Base-by-base conservation (phyloP, 495 filamentous ascomycete genomes). In the Lasiosphaeria hispida region DNA sequence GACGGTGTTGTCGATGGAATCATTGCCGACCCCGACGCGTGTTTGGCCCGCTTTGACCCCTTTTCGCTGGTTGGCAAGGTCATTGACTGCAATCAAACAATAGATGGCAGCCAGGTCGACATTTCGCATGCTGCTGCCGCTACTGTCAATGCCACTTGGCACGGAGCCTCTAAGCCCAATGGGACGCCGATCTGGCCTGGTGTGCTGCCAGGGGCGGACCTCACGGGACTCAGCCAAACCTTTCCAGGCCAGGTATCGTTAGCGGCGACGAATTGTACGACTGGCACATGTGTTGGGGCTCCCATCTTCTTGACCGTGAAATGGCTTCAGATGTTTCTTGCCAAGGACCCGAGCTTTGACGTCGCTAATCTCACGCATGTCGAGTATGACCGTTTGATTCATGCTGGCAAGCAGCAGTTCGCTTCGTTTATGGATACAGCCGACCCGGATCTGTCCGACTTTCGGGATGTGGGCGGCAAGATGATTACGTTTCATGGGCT, bases 401-500 rank as follows among this genome's bases (percentile, higher is more conserved):
- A 57, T 15, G 43, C 45, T 17, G 66, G 72, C 1, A 40, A 34
- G 7, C 39, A 69, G 13, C 56, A 73, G 37, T 78, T 62, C 33
- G 54, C 45, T 23, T 70, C 66, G 5, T 58, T 78, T 2, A 63
- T 79, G 2, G 67, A 62, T 6, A 72, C 68, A 1, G 45, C 62
- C 30, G 68, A 78, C 44, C 69, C 77, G 3, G 68, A 83, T 63
- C 69, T 83, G 18, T 63, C 64, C 0, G 61, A 50, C 7, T 77
- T 83, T 40, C 59, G 59, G 5, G 47, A 62, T 9, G 49, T 61
- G 1, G 77, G 78, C 0, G 74, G 73, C 7, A 80, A 79, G 59
- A 62, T 82, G 51, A 62, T 82, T 15, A 71, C 64, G 6, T 82
- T 67, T 63, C 77, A 82, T 50, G 79, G 78, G 0, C 18, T 69